Evolutionary conservation across 345 rosid genomes (phyloP), one percentile per base, ranked within the genome.

Genomic region (Euphorbia tirucalli): DNA sequence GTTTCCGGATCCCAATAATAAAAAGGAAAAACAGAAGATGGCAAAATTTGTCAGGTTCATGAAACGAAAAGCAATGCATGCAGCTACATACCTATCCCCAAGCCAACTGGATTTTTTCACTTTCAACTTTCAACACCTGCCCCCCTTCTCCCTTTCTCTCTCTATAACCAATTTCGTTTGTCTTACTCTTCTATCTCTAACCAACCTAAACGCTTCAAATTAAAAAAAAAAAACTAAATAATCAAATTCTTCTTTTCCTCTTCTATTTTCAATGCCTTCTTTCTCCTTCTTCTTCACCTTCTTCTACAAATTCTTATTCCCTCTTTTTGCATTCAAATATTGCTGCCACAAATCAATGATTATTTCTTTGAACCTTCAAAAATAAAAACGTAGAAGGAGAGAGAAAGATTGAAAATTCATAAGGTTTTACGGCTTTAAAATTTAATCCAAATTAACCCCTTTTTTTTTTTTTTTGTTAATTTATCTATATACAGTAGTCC

Each of bases 401-500:
- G 7, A 35, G 39, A 35, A 35, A 35, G 3, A 35, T 35, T 35
- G 39, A 3, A 35, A 35, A 35, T 35, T 35, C 7, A 7, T 35
- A 35, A 35, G 7, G 7, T 35, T 35, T 7, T 35, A 35, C 7
- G 3, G 7, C 71, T 64, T 61, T 76, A 21, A 41, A 61, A n/a
- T 61, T 71, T 72, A 43, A 68, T 76, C 79, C 73, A 61, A 48
- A 14, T 52, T 14, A 48, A 18, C 59, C 48, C 25, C 66, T 52
- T 71, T 74, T 77, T 74, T 63, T 68, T 74, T n/a, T n/a, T n/a
- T n/a, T n/a, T n/a, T n/a, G n/a, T n/a, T n/a, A n/a, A 79, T 83
- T 74, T 78, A 83, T 63, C 68, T 74, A 77, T 83, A 76, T 78
- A 80, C 80, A 78, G 65, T 41, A 32, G 25, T 76, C 55, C 61